These are phyloP conservation scores for Blastobotrys capitulatus DNA, from an alignment of 1,139 yeast species.

Conservation along the genomic window DNA sequence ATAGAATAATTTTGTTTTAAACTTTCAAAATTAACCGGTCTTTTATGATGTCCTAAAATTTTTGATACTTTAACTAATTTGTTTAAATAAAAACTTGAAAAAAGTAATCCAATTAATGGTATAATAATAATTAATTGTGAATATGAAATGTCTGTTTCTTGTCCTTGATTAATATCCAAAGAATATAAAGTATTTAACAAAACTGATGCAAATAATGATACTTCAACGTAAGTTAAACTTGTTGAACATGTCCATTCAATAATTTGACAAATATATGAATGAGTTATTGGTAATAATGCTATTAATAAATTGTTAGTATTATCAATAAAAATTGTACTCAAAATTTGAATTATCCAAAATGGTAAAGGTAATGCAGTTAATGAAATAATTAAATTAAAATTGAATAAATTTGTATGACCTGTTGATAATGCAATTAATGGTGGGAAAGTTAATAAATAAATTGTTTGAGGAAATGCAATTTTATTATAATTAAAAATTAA, in stretches of 20 bases:
- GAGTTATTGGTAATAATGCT: conserved; percentile 5
- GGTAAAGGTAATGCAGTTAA: conserved; percentile 8
- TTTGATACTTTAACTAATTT: conserved; percentile 17
- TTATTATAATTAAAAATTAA: neutral
- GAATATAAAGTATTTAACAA: conserved; percentile 10
- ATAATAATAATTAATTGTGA: conserved; percentile 9
- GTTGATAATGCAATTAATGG: conserved; percentile 6
- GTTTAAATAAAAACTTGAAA: conserved; percentile 17
- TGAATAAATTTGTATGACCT: neutral
- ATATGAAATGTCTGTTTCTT: neutral
- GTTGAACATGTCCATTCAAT: conserved; percentile 16
- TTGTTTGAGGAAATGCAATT: conserved; percentile 4
- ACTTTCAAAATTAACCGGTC: conserved; percentile 19
- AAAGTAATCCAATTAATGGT: conserved; percentile 19
- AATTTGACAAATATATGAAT: conserved; percentile 15
- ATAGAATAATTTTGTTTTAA: conserved; percentile 16
- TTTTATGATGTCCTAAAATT: conserved; percentile 19
- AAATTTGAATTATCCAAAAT: conserved; percentile 12
- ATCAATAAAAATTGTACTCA: neutral
- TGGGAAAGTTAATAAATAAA: conserved; percentile 9
- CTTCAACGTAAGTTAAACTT: conserved; percentile 24
- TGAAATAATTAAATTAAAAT: conserved; percentile 1
- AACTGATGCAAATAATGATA: conserved; percentile 21
- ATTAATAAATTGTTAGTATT: neutral
- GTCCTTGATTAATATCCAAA: neutral